phyloP scores from a whole-genome alignment of 352 stramenopile species.

The Globisporangium iwayamae region DNA sequence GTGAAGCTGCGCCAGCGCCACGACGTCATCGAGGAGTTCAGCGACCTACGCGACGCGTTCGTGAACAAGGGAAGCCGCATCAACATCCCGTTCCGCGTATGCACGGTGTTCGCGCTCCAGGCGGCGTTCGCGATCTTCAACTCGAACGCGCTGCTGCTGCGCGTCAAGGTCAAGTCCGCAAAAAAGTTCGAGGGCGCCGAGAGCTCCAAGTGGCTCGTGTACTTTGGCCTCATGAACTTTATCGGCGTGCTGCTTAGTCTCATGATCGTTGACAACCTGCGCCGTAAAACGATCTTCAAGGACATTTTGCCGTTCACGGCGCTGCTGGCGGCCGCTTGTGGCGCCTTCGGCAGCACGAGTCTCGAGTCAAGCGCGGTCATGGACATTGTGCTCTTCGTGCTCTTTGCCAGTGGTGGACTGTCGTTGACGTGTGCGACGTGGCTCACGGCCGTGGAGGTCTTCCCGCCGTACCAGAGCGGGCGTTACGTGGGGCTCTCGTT shows the following conservation, averaged over 20 bases:
- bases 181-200: constrained; percentile 37
- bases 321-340: constrained; percentile 52
- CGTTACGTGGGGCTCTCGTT: constrained; percentile 76
- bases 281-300: constrained; percentile 89
- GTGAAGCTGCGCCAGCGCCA: constrained; percentile 77
- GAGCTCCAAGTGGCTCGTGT: constrained; percentile 76
- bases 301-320: constrained; percentile 75
- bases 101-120: constrained; percentile 60
- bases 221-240: constrained; percentile 77
- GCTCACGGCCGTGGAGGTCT: constrained; percentile 82
- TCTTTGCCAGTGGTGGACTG: constrained; percentile 66
- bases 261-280: constrained; percentile 78
- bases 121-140: constrained; percentile 63
- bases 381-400: constrained; percentile 49
- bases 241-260: constrained; percentile 61
- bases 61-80: constrained; percentile 56
- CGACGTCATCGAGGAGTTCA: constrained; percentile 75
- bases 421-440: constrained; percentile 77
- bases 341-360: constrained; percentile 46
- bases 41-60: constrained; percentile 63
- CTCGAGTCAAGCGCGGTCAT: constrained; percentile 43
- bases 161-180: constrained; percentile 54
- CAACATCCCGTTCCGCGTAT: constrained; percentile 72
- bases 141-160: constrained; percentile 63
- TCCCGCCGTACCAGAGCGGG: constrained; percentile 71